phyloP scores from a whole-genome alignment of 495 filamentous ascomycete species.

The Hyphodiscus hymeniophilus region DNA sequence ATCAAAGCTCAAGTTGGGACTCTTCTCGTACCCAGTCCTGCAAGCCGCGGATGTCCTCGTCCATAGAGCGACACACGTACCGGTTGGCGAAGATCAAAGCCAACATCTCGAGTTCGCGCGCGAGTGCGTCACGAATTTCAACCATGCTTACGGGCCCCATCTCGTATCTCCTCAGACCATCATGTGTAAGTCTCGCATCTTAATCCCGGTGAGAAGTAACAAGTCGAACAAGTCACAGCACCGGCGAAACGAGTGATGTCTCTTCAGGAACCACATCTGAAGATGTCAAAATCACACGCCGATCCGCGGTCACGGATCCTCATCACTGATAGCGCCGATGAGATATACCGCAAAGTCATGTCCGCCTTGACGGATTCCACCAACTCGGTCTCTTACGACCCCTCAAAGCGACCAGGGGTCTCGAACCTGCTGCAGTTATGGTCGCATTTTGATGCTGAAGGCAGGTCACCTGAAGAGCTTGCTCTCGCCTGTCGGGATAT shows the following conservation, averaged over 20 bases:
- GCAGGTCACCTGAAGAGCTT: slow-evolving; percentile 42
- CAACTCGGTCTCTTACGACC: slow-evolving; percentile 61
- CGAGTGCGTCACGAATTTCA: slow-evolving; percentile 77
- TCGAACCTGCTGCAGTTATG: slow-evolving; percentile 78
- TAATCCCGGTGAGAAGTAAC: background rate
- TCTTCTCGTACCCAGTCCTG: slow-evolving; percentile 93
- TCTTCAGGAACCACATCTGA: slow-evolving; percentile 60
- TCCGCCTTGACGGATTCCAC: slow-evolving; percentile 70
- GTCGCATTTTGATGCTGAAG: slow-evolving; percentile 47
- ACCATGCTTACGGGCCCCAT: slow-evolving; percentile 56
- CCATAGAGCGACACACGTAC: slow-evolving; percentile 88
- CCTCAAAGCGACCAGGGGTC: slow-evolving; percentile 62
- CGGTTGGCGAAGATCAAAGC: slow-evolving; percentile 85
- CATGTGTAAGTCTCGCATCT: slow-evolving; percentile 46
- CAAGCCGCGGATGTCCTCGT: slow-evolving; percentile 93
- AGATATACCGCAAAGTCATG: slow-evolving; percentile 59
- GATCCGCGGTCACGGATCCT: slow-evolving; percentile 63
- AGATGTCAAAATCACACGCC: slow-evolving; percentile 89
- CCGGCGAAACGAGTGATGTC: slow-evolving; percentile 85
- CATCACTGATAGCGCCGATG: slow-evolving; percentile 56
- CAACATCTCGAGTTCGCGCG: slow-evolving; percentile 93
- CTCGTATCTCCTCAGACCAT: slow-evolving; percentile 65
- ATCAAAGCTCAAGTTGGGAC: slow-evolving; percentile 67
- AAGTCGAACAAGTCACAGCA: slow-evolving; percentile 32
- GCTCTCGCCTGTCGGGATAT: slow-evolving; percentile 42